Percentiles rank a stretch among this genome's conserved stretches.
These are phyloP conservation scores for Lablab purpureus DNA, from an alignment of 306 rosid genomes.

Conservation along the genomic window DNA sequence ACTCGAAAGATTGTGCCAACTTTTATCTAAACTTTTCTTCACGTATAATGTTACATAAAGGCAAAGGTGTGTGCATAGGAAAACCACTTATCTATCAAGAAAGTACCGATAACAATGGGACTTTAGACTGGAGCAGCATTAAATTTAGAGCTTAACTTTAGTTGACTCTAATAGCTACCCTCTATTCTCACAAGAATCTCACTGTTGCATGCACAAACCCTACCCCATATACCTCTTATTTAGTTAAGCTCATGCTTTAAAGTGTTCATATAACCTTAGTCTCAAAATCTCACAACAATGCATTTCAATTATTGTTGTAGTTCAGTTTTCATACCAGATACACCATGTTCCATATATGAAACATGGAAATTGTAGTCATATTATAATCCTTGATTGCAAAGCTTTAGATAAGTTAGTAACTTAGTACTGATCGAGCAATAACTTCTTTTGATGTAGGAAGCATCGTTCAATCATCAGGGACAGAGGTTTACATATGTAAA, in stretches of 20 bases:
- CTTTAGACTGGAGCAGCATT: constrained; percentile 56
- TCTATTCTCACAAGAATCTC: constrained; percentile 45
- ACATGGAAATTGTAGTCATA: not conserved
- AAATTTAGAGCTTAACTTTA: constrained; percentile 48
- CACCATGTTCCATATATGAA: not conserved
- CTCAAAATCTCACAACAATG: not conserved
- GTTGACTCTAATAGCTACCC: constrained; percentile 42
- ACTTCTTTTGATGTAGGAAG: constrained; percentile 44
- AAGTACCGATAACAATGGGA: constrained; percentile 39
- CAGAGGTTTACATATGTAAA: not conserved
- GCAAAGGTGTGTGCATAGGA: constrained; percentile 46
- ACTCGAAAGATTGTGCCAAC: constrained; percentile 64
- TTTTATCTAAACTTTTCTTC: constrained; percentile 58
- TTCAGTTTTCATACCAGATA: not conserved
- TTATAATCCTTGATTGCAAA: not conserved
- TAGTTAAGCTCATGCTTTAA: constrained; percentile 31
- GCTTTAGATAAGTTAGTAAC: constrained; percentile 20
- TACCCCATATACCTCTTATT: constrained; percentile 50
- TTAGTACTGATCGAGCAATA: constrained; percentile 33
- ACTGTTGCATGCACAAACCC: constrained; percentile 45
- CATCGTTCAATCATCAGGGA: constrained; percentile 42
- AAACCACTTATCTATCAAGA: constrained; percentile 41
- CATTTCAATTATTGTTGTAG: constrained; percentile 13
- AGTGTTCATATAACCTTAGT: not conserved
- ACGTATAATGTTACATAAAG: constrained; percentile 45